These are phyloP conservation scores for Hypomyces perniciosus DNA, from an alignment of 2,329 filamentous ascomycete genomes.

Conservation along the genomic window DNA sequence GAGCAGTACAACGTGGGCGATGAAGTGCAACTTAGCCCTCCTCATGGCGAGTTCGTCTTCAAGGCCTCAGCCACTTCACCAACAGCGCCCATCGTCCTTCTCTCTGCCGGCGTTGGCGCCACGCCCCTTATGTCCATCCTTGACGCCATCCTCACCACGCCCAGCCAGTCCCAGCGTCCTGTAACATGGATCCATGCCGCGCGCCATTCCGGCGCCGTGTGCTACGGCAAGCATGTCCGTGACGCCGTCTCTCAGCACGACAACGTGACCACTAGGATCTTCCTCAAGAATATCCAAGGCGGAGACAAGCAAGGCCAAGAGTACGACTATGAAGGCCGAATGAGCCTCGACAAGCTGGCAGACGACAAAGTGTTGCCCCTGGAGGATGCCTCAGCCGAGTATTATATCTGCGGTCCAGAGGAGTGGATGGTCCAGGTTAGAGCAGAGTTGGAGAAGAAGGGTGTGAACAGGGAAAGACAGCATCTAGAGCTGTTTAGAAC, in stretches of 20 bases:
- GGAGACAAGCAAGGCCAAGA: conserved; percentile 44
- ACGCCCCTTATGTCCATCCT: conserved; percentile 63
- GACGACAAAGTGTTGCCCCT: conserved; percentile 49
- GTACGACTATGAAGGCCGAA: conserved; percentile 53
- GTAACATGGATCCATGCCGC: conserved; percentile 61
- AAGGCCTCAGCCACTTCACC: conserved; percentile 38
- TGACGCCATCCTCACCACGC: conserved; percentile 39
- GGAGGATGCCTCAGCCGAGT: conserved; percentile 49
- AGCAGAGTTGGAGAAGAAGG: conserved; percentile 44
- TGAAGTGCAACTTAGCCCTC: conserved; percentile 49
- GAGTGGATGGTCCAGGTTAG: conserved; percentile 61
- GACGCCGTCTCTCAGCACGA: conserved; percentile 31
- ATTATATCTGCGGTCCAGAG: conserved; percentile 67
- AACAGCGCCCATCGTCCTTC: conserved; percentile 53
- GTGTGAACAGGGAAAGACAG: conserved; percentile 53
- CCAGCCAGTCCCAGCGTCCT: conserved; percentile 30
- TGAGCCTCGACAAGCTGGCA: conserved; percentile 53
- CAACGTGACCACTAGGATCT: conserved; percentile 42
- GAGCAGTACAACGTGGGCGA: conserved; percentile 43
- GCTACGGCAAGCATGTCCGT: conserved; percentile 52
- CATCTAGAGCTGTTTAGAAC: conserved; percentile 65
- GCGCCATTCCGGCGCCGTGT: conserved; percentile 43
- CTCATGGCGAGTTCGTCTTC: conserved; percentile 55
- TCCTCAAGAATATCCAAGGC: conserved; percentile 46
- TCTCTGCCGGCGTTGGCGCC: conserved; percentile 63